Evolutionary conservation across 768 basidiomycete species (phyloP).

Genomic region (Suillus fuscotomentosus): DNA sequence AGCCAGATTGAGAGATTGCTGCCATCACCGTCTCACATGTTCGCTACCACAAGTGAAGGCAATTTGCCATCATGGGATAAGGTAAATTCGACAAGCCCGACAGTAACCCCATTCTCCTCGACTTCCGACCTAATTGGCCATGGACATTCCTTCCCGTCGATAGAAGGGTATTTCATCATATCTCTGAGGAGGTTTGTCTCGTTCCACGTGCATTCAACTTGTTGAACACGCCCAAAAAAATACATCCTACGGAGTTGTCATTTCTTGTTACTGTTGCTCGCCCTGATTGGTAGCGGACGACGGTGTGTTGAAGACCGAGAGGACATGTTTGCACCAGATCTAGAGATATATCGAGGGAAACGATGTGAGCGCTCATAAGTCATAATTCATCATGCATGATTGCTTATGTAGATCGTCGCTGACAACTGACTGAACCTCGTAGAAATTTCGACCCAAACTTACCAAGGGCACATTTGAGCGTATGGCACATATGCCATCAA

Average conservation of each 20-base stretch:
- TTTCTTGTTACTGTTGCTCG: constrained; percentile 54
- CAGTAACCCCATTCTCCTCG: constrained; percentile 2
- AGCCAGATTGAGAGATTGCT: constrained; percentile 19
- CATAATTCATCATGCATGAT: constrained; percentile 39
- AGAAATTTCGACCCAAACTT: constrained; percentile 65
- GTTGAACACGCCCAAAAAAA: constrained; percentile 23
- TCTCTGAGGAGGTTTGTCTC: constrained; percentile 55
- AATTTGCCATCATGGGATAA: constrained; percentile 24
- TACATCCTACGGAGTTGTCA: constrained; percentile 52
- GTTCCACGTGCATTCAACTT: constrained; percentile 74
- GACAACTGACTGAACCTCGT: constrained; percentile 10
- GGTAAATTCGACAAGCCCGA: constrained; percentile 19
- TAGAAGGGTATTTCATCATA: constrained; percentile 4
- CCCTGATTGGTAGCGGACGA: constrained; percentile 24
- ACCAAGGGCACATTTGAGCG: constrained; percentile 77
- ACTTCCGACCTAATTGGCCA: constrained; percentile 8
- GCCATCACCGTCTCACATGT: constrained; percentile 50
- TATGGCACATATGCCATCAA: constrained; percentile 86
- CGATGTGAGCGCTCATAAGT: too few relatives aligned
- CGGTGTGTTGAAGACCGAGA: too few relatives aligned
- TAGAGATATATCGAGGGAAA: too few relatives aligned
- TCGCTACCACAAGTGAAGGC: constrained; percentile 72
- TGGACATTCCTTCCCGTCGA: too few relatives aligned
- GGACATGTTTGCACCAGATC: too few relatives aligned
- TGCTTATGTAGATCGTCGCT: constrained; percentile 21